These are phyloP conservation scores for Hypholoma sublateritium DNA, from an alignment of 768 basidiomycete genomes.

Conservation along the genomic window DNA sequence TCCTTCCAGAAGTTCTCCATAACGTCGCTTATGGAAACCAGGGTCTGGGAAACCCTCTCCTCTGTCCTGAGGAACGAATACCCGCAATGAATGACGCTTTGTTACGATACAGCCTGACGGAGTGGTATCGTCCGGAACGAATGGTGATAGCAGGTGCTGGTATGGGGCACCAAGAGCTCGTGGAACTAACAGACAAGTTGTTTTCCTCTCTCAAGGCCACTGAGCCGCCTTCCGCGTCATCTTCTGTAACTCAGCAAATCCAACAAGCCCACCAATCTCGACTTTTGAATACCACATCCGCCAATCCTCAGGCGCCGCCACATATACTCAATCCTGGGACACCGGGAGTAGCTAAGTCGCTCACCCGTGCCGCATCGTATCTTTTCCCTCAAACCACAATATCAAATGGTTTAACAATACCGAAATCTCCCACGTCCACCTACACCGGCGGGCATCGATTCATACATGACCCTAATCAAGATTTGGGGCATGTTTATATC, in stretches of 20 bases:
- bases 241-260: constrained; percentile 14
- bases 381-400: constrained; percentile 50
- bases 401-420: constrained; percentile 21
- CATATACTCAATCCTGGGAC: constrained; percentile 60
- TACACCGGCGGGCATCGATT: constrained; percentile 88
- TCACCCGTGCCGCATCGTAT: constrained; percentile 79
- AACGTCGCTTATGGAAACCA: constrained; percentile 75
- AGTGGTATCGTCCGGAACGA: constrained; percentile 91
- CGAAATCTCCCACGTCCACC: constrained; percentile 44
- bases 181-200: constrained; percentile 80
- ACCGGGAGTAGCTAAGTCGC: constrained; percentile 55
- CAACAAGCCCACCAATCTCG: constrained; percentile 22
- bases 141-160: constrained; percentile 97
- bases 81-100: constrained; percentile 58
- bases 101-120: constrained; percentile 62
- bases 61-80: constrained; percentile 87
- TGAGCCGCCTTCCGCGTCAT: neutral
- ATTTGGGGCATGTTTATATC: constrained; percentile 93
- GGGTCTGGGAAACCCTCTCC: constrained; percentile 85
- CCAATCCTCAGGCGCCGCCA: constrained; percentile 37
- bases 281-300: constrained; percentile 23
- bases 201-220: constrained; percentile 67
- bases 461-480: constrained; percentile 55
- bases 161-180: constrained; percentile 85
- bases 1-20: constrained; percentile 89